phyloP scores from a whole-genome alignment of 345 rosid genomes.

The Arabidopsis thaliana region TAIR10.1 NC_003070.9:23600501-23601000 shows the following conservation, averaged over 20 bases:
- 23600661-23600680: conserved; percentile 6
- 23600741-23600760: neutral
- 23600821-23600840: neutral
- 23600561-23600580: neutral
- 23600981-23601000: conserved; percentile 83
- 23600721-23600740: neutral
- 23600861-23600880: neutral
- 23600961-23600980: conserved; percentile 73
- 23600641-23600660: neutral
- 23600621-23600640: conserved; percentile 10
- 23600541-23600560: too few species aligned
- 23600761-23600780: too few species aligned
- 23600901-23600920: neutral
- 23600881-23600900: neutral
- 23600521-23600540: too few species aligned
- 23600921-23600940: conserved; percentile 51
- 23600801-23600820: neutral
- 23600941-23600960: conserved; percentile 79
- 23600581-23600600: conserved; percentile 21
- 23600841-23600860: neutral
- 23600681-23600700: neutral
- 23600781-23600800: neutral
- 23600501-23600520: too few species aligned
- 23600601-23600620: conserved; percentile 6
- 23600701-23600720: too few species aligned